Evolutionary conservation across 805 yeast genomes (phyloP).

Genomic region (Brettanomyces custersianus): DNA sequence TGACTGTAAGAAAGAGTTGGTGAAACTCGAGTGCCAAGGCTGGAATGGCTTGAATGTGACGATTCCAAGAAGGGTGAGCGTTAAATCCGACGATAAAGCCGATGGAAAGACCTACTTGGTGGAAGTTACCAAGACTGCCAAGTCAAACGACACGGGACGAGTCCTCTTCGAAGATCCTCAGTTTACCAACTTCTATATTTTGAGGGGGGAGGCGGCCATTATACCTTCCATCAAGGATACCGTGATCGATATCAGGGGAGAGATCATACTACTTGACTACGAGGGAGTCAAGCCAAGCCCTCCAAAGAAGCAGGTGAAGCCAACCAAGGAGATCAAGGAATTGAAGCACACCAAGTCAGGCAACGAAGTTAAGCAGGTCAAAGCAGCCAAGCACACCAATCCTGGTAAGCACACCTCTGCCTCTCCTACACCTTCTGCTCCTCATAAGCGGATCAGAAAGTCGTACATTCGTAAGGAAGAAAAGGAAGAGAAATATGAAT

Average conservation of each 20-base stretch:
- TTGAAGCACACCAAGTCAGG: neutral
- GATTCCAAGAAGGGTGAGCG: conserved; percentile 41
- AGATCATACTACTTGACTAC: conserved; percentile 24
- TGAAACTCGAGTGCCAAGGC: conserved; percentile 66
- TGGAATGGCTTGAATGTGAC: conserved; percentile 69
- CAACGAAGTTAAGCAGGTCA: neutral
- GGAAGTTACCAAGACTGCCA: conserved; percentile 1
- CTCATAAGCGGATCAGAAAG: conserved; percentile 3
- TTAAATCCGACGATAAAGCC: conserved; percentile 10
- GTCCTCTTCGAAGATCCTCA: conserved; percentile 32
- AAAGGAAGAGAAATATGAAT: conserved; percentile 1
- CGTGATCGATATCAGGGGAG: conserved; percentile 65
- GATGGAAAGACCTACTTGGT: conserved; percentile 14
- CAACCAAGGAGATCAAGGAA: neutral
- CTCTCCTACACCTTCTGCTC: neutral
- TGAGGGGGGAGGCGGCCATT: conserved; percentile 52
- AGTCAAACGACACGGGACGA: conserved; percentile 10
- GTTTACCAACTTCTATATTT: conserved; percentile 47
- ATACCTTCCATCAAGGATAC: conserved; percentile 59
- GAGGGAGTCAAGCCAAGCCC: neutral
- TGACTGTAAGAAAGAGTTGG: conserved; percentile 27
- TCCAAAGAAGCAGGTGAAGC: neutral
- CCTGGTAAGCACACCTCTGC: neutral
- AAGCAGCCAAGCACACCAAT: neutral
- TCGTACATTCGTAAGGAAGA: conserved; percentile 4